phyloP scores from a whole-genome alignment of 1,284 basidiomycete species.

The Mycocalia duriaeana region DNA sequence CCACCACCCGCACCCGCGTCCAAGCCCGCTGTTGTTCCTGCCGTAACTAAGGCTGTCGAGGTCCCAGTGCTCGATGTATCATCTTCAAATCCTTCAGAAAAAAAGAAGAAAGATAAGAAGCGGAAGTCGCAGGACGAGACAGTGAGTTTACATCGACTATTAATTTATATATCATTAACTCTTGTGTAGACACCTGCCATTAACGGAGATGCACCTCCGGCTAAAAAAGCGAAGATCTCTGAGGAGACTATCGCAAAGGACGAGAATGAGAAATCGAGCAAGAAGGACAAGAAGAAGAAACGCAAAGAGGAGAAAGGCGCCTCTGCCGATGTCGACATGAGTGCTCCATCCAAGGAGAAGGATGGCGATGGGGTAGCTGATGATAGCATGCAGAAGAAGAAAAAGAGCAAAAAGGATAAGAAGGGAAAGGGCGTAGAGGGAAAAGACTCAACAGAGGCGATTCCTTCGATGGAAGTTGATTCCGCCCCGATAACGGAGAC shows the following conservation, averaged over 20 bases:
- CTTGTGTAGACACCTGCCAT: background rate
- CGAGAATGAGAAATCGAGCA: conserved; percentile 20
- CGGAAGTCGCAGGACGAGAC: conserved; percentile 1
- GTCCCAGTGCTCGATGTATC: background rate
- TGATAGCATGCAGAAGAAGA: conserved; percentile 6
- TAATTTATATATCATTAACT: background rate
- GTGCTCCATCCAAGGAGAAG: too few species aligned
- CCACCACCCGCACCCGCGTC: too few species aligned
- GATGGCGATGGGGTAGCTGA: conserved; percentile 13
- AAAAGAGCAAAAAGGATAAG: conserved; percentile 12
- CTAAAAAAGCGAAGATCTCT: conserved; percentile 20
- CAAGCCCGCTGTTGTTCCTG: too few species aligned
- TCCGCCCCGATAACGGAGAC: background rate
- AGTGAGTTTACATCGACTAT: conserved; percentile 9
- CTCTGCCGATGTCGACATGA: too few species aligned
- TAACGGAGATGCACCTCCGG: conserved; percentile 1
- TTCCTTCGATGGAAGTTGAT: too few species aligned
- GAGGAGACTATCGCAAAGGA: conserved; percentile 5
- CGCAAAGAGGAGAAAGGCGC: too few species aligned
- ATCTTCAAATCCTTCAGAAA: background rate
- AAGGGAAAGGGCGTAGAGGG: conserved; percentile 13
- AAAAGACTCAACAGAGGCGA: too few species aligned
- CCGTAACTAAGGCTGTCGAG: too few species aligned
- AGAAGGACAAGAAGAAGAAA: conserved; percentile 14
- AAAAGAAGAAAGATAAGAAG: conserved; percentile 7